Evolutionary conservation across 257 asterid genomes (phyloP), one percentile per base, ranked within the genome.

Genomic region (Misopates orontium): DNA sequence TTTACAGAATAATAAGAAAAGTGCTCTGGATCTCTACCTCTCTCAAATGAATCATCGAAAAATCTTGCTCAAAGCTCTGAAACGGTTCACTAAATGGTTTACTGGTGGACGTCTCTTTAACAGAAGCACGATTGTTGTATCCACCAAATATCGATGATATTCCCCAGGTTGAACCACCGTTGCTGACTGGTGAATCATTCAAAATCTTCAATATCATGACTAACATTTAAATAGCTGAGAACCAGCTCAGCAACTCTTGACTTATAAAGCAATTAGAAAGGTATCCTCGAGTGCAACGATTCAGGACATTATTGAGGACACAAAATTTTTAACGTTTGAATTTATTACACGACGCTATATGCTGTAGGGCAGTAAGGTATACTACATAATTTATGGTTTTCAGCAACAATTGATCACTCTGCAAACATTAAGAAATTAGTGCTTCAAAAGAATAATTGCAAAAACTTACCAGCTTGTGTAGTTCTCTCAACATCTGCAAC

Each of bases 101-200:
- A 80, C 77, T 83, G 17, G 71, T 71, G 15, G 79, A 69, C 74
- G 74, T 82, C 56, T 86, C 97, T 73, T 86, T 90, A 8, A 67
- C 68, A 75, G 86, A 63, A 24, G 83, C 10, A 45, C 96, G 93
- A 71, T 72, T 75, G 47, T 77, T 85, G 22, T 81, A 73, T 45
- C 94, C 79, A 60, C 99, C 97, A 70, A 94, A 90, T 57, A 94
- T 90, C 25, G 99, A 88, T 69, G 99, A 84, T 75, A 94, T 88
- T 59, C 99, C 96, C 97, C 99, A 93, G 63, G 73, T 60, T 28
- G 99, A 88, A 73, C 83, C 85, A 62, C 82, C 24, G 73, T 68
- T 83, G 74, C 68, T 76, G 67, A 76, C 96, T 86, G 85, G 64
- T 20, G 20, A 71, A 71, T 24, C 45, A 71, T 61, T 45, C 58